These are phyloP conservation scores for Talaromyces sp. DNA, from an alignment of 2,329 filamentous ascomycete species.

Conservation along the genomic window DNA sequence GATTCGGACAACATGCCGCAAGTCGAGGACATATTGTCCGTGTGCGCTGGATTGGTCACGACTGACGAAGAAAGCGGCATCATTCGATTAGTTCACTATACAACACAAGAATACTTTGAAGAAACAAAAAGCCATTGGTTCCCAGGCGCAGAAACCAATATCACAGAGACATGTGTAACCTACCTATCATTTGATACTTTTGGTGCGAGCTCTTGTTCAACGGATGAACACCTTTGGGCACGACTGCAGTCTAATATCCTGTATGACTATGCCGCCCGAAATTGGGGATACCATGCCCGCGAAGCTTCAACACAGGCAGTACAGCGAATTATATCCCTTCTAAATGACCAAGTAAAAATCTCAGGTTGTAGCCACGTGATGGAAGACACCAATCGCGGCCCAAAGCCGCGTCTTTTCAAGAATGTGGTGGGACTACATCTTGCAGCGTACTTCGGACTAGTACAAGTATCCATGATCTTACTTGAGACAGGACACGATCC, in stretches of 20 bases:
- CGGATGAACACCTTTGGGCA: background rate
- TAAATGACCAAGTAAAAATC: background rate
- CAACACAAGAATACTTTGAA: conserved; percentile 29
- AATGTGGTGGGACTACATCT: background rate
- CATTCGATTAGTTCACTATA: conserved; percentile 31
- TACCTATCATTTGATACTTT: background rate
- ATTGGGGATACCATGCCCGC: background rate
- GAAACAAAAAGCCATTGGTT: background rate
- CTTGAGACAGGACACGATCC: background rate
- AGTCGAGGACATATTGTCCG: conserved; percentile 19
- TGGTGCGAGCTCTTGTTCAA: background rate
- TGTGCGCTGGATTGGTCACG: conserved; percentile 31
- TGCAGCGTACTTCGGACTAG: background rate
- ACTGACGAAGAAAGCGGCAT: conserved; percentile 25
- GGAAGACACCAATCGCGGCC: background rate
- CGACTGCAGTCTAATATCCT: background rate
- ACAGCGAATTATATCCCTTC: background rate
- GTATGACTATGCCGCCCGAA: background rate
- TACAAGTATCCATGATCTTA: background rate
- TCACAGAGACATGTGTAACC: background rate
- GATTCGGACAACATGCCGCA: conserved; percentile 32
- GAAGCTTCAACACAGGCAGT: background rate
- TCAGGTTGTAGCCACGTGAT: conserved; percentile 1
- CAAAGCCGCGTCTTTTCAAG: background rate
- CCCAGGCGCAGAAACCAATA: background rate